A percentile compares a stretch with the other conserved stretches of the same genome.
Evolutionary conservation across 306 rosid species (phyloP).

Genomic region (Cajanus cajan): DNA sequence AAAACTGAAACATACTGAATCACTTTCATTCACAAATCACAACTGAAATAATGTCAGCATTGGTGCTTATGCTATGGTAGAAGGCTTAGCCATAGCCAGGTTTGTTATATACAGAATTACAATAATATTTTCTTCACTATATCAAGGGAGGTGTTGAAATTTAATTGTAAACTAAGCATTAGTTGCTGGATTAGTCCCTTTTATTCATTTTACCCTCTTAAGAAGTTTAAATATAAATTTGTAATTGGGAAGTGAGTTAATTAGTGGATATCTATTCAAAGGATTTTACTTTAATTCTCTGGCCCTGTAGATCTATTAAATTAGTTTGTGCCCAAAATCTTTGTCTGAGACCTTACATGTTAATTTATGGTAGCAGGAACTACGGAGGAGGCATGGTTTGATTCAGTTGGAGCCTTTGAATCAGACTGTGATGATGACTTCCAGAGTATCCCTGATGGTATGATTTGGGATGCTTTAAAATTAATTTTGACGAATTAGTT

Average conservation of each 20-base stretch:
- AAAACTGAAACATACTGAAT: background rate
- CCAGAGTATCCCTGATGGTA: constrained; percentile 70
- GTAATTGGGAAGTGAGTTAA: background rate
- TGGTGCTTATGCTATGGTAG: background rate
- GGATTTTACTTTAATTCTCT: background rate
- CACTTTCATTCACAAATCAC: background rate
- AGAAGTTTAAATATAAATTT: background rate
- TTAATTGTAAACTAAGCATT: background rate
- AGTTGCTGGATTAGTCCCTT: background rate
- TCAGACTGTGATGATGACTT: constrained; percentile 82
- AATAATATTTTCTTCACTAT: background rate
- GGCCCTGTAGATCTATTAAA: background rate
- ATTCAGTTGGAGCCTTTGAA: constrained; percentile 51
- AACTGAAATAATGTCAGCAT: background rate
- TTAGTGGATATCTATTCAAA: background rate
- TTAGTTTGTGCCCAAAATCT: background rate
- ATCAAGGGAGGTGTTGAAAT: background rate
- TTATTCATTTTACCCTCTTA: background rate
- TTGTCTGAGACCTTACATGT: constrained; percentile 1
- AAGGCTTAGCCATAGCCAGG: background rate
- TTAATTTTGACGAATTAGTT: background rate
- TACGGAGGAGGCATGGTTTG: constrained; percentile 65
- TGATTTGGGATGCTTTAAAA: background rate
- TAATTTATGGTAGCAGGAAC: constrained; percentile 37
- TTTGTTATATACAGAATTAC: background rate